Evolutionary conservation across 2,329 filamentous ascomycete species (phyloP).

Genomic region (Cordyceps tenuipes): DNA sequence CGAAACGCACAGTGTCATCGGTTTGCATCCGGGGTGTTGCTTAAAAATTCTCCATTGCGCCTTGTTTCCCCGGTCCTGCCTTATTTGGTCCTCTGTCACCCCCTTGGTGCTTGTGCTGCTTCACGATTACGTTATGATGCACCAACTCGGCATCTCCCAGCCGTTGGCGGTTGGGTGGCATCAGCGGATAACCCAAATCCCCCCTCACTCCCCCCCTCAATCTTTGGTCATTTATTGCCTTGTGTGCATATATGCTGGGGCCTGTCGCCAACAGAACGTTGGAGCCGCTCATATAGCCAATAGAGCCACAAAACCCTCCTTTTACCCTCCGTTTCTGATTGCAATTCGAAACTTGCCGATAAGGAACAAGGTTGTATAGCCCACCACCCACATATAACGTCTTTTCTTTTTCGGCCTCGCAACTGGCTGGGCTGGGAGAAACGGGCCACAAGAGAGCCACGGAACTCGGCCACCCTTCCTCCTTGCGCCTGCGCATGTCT

Average conservation of each 20-base stretch:
- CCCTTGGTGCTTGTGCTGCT: constrained; percentile 6
- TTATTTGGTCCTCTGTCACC: constrained; percentile 2
- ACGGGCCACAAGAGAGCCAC: neutral
- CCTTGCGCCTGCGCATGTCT: neutral
- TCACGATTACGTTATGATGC: neutral
- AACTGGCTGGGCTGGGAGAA: neutral
- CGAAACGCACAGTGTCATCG: neutral
- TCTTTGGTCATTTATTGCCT: neutral
- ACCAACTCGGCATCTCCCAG: constrained; percentile 7
- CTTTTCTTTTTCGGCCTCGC: neutral
- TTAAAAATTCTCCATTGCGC: neutral
- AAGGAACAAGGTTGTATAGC: too few species aligned
- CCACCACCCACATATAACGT: neutral
- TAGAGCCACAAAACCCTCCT: neutral
- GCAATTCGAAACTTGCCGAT: too few species aligned
- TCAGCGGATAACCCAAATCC: neutral
- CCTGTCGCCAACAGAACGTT: neutral
- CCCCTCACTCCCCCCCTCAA: neutral
- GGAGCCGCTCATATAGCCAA: neutral
- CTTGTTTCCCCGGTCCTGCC: neutral
- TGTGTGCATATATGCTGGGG: neutral
- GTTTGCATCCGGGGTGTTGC: neutral
- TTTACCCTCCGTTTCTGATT: neutral
- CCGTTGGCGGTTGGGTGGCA: constrained; percentile 7
- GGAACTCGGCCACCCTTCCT: neutral